A percentile compares a stretch with the other conserved stretches of the same genome.
Conservation (phyloP, 2,329 filamentous ascomycete species). For the Phoma sp. region DNA sequence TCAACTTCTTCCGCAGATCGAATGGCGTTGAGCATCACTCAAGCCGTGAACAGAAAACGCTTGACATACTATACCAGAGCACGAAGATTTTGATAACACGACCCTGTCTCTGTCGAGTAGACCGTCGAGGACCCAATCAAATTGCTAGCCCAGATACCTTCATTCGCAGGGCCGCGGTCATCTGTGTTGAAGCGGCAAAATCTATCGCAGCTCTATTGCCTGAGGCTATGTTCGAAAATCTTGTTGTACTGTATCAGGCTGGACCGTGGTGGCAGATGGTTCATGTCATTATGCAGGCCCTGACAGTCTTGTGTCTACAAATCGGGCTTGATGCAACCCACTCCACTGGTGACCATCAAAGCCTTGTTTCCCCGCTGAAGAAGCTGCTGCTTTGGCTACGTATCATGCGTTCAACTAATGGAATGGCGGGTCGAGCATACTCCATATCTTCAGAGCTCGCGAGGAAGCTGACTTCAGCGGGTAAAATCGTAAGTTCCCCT, state of each 20-base stretch:
- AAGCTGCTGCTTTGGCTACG: constrained; percentile 45
- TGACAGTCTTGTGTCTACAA: constrained; percentile 47
- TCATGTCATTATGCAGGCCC: constrained; percentile 45
- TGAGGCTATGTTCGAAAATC: constrained; percentile 15
- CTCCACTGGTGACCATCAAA: constrained; percentile 26
- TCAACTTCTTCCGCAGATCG: constrained; percentile 20
- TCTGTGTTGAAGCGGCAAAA: constrained; percentile 45
- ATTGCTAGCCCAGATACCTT: constrained; percentile 37
- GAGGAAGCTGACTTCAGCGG: constrained; percentile 16
- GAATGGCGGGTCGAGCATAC: constrained; percentile 41
- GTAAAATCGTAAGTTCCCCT: constrained; percentile 17
- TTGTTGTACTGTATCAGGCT: constrained; percentile 21
- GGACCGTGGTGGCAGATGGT: constrained; percentile 50
- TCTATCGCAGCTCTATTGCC: constrained; percentile 43
- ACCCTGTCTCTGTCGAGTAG: constrained; percentile 48
- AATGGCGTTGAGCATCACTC: background rate
- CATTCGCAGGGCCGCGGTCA: constrained; percentile 38
- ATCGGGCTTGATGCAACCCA: constrained; percentile 33
- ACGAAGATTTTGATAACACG: constrained; percentile 46
- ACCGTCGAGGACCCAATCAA: constrained; percentile 40
- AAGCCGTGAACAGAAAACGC: constrained; percentile 23
- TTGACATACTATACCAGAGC: constrained; percentile 29
- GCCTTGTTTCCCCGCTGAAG: constrained; percentile 34
- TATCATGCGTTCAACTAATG: constrained; percentile 36
- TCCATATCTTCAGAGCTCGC: constrained; percentile 24